phyloP scores from a whole-genome alignment of 2,329 filamentous ascomycete species.

The Cryphonectria radicalis region DNA sequence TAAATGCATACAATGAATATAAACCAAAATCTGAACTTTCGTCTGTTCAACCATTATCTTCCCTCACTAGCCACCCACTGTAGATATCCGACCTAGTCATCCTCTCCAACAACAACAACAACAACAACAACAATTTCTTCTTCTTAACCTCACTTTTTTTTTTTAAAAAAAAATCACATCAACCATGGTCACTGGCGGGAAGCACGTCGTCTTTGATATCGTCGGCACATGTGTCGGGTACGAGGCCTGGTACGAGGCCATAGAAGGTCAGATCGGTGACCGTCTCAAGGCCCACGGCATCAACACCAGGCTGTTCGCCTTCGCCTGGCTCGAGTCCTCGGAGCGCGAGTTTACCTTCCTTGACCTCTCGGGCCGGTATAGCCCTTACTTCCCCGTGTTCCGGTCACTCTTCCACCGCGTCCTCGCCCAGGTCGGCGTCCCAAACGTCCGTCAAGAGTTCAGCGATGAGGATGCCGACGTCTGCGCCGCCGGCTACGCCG shows the following conservation, averaged over 20 bases:
- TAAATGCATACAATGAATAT: neutral
- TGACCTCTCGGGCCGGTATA: conserved; percentile 48
- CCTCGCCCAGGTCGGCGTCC: conserved; percentile 48
- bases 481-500: conserved; percentile 44
- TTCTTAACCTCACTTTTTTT: too few species aligned
- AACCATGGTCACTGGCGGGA: conserved; percentile 33
- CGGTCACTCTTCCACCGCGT: conserved; percentile 53
- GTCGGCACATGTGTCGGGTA: conserved; percentile 57
- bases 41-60: neutral
- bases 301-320: conserved; percentile 48
- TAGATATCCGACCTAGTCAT: too few species aligned
- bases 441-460: conserved; percentile 46
- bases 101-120: too few species aligned
- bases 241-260: conserved; percentile 46
- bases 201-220: conserved; percentile 55
- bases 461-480: conserved; percentile 47
- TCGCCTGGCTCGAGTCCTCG: conserved; percentile 50
- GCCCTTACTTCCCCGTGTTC: conserved; percentile 48
- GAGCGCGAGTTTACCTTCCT: conserved; percentile 57
- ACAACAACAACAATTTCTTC: too few species aligned
- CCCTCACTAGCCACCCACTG: neutral
- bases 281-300: conserved; percentile 45
- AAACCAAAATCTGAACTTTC: neutral
- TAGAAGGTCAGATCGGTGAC: conserved; percentile 47
- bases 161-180: neutral